Percentiles rank a stretch among this genome's conserved stretches.
phyloP scores from a whole-genome alignment of 2,329 filamentous ascomycete genomes.

The Xylariaceae sp. region DNA sequence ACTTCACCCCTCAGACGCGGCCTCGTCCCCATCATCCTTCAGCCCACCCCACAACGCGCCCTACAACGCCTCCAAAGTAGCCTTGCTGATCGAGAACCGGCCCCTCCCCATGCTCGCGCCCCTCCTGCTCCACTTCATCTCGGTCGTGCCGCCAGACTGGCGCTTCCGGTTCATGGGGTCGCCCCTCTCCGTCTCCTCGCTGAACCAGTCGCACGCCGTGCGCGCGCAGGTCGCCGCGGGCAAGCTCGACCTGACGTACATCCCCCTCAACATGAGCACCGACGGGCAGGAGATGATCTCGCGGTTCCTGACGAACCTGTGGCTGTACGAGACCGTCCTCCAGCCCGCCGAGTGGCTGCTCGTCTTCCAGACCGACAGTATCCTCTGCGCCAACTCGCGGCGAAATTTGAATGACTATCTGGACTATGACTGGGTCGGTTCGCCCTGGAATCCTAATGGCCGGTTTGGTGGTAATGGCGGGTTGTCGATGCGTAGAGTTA shows the following conservation, averaged over 20 bases:
- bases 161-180: conserved; percentile 55
- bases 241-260: conserved; percentile 48
- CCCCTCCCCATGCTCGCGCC: conserved; percentile 47
- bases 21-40: conserved; percentile 10
- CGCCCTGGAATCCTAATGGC: conserved; percentile 43
- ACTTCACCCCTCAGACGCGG: neutral
- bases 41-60: conserved; percentile 20
- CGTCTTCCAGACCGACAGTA: conserved; percentile 53
- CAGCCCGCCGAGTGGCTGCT: conserved; percentile 51
- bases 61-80: conserved; percentile 50
- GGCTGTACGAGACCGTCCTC: conserved; percentile 49
- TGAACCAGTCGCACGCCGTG: conserved; percentile 46
- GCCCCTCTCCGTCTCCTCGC: conserved; percentile 38
- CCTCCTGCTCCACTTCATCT: conserved; percentile 53
- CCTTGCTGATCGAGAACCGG: conserved; percentile 53
- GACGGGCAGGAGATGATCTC: conserved; percentile 49
- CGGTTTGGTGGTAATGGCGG: conserved; percentile 50
- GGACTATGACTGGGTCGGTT: conserved; percentile 51
- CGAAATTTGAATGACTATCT: conserved; percentile 47
- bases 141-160: conserved; percentile 55
- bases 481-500: conserved; percentile 49
- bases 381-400: conserved; percentile 50
- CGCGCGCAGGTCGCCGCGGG: conserved; percentile 38
- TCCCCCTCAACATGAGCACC: conserved; percentile 50
- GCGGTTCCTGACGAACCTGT: conserved; percentile 48